phyloP scores from a whole-genome alignment of 768 basidiomycete species.

The Sarcomyxa edulis region DNA sequence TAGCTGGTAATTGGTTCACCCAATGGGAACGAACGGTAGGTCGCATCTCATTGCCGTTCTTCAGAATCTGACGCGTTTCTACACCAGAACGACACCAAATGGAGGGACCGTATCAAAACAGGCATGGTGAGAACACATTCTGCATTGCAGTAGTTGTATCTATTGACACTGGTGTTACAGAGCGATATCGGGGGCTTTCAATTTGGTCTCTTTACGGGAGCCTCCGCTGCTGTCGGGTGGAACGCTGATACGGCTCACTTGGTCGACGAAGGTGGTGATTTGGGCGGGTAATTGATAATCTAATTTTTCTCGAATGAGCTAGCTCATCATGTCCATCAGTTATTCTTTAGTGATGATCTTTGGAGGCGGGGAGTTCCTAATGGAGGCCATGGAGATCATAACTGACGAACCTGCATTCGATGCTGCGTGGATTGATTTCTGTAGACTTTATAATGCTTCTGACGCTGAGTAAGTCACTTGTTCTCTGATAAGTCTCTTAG shows the following conservation, averaged over 20 bases:
- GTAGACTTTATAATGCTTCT: slow-evolving; percentile 28
- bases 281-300: slow-evolving; percentile 20
- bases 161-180: slow-evolving; percentile 10
- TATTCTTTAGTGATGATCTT: slow-evolving; percentile 30
- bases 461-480: slow-evolving; percentile 23
- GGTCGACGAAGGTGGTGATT: slow-evolving; percentile 28
- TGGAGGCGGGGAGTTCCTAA: slow-evolving; percentile 32
- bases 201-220: slow-evolving; percentile 31
- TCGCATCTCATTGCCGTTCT: not conserved
- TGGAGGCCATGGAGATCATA: slow-evolving; percentile 34
- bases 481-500: not conserved
- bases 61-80: not conserved
- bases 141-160: not conserved
- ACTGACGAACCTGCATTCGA: slow-evolving; percentile 32
- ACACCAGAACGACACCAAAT: slow-evolving; percentile 26
- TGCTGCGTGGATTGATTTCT: slow-evolving; percentile 34
- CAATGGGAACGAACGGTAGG: slow-evolving; percentile 34
- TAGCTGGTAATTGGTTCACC: slow-evolving; percentile 34
- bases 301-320: not conserved
- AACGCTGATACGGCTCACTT: slow-evolving; percentile 31
- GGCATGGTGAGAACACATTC: slow-evolving; percentile 24
- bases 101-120: slow-evolving; percentile 27
- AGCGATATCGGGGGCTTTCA: slow-evolving; percentile 29
- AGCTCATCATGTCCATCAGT: slow-evolving; percentile 10
- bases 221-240: slow-evolving; percentile 30